phyloP scores from a whole-genome alignment of 164 flowering plant genomes.

The Tinospora cordifolia region DNA sequence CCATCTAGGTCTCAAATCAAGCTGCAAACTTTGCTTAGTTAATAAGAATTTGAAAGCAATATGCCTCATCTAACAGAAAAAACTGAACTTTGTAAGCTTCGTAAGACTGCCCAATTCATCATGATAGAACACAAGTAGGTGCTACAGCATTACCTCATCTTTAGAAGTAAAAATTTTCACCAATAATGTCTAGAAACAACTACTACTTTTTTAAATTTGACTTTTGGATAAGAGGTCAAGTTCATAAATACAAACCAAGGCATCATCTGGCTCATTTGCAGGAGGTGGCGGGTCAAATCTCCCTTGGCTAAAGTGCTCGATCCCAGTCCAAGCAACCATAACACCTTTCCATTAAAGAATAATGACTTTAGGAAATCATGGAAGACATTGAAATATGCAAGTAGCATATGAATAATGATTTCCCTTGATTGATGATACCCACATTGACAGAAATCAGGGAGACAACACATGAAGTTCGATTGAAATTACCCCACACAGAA shows the following conservation, averaged over 20 bases:
- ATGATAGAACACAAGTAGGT: too few species aligned
- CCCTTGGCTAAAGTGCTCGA: constrained; percentile 81
- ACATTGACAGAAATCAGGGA: background rate
- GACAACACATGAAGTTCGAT: background rate
- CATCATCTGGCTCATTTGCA: constrained; percentile 70
- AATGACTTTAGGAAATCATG: constrained; percentile 2
- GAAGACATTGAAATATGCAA: background rate
- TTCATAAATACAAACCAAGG: constrained; percentile 37
- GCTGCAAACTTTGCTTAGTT: constrained; percentile 27
- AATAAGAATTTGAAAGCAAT: background rate
- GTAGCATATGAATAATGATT: too few species aligned
- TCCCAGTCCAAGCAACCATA: constrained; percentile 98
- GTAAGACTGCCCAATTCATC: too few species aligned
- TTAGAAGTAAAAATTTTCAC: too few species aligned
- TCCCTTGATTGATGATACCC: too few species aligned
- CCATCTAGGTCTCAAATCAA: constrained; percentile 94
- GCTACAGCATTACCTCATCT: too few species aligned
- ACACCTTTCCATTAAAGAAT: constrained; percentile 47
- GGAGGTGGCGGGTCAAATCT: constrained; percentile 94
- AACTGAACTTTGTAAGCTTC: background rate
- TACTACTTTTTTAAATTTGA: background rate
- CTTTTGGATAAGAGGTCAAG: background rate
- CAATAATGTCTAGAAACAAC: background rate
- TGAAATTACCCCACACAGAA: too few species aligned
- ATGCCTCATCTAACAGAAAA: background rate